A percentile compares a stretch with the other conserved stretches of the same genome.
These are phyloP conservation scores for Glebionis coronaria DNA, from an alignment of 129 eudicot species.

Conservation along the genomic window DNA sequence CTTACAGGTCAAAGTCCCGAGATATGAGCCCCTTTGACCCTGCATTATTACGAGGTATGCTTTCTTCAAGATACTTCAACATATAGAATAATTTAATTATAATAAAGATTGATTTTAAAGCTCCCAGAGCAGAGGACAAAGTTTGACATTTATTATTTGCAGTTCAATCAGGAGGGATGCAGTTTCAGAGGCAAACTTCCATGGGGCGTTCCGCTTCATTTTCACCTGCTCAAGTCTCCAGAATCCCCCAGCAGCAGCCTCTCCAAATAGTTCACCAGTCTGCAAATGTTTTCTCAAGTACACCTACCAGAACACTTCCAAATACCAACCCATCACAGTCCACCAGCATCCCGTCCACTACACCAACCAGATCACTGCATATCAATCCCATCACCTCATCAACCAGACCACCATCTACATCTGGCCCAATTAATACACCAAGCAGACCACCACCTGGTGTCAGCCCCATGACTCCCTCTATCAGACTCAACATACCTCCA, in stretches of 20 bases:
- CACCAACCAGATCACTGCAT: slow-evolving; percentile 3
- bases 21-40: slow-evolving; percentile 45
- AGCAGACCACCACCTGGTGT: slow-evolving; percentile 1
- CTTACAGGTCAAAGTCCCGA: slow-evolving; percentile 54
- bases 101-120: not conserved
- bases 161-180: slow-evolving; percentile 38
- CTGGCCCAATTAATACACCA: slow-evolving; percentile 24
- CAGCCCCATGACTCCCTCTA: slow-evolving; percentile 21
- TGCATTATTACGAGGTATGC: slow-evolving; percentile 42
- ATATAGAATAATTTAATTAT: not conserved
- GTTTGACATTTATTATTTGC: slow-evolving; percentile 16
- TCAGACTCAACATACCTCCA: slow-evolving; percentile 22
- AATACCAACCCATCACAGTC: slow-evolving; percentile 21
- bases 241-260: slow-evolving; percentile 37
- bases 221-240: slow-evolving; percentile 34
- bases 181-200: slow-evolving; percentile 28
- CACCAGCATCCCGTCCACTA: not conserved
- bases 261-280: slow-evolving; percentile 47
- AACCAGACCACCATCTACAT: slow-evolving; percentile 36
- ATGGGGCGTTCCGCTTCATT: slow-evolving; percentile 22
- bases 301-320: slow-evolving; percentile 22
- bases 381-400: slow-evolving; percentile 16
- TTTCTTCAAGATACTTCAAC: slow-evolving; percentile 5
- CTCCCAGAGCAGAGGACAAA: not conserved
- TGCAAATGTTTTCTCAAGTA: slow-evolving; percentile 40